phyloP scores from a whole-genome alignment of 306 rosid genomes.

The Purshia tridentata region DNA sequence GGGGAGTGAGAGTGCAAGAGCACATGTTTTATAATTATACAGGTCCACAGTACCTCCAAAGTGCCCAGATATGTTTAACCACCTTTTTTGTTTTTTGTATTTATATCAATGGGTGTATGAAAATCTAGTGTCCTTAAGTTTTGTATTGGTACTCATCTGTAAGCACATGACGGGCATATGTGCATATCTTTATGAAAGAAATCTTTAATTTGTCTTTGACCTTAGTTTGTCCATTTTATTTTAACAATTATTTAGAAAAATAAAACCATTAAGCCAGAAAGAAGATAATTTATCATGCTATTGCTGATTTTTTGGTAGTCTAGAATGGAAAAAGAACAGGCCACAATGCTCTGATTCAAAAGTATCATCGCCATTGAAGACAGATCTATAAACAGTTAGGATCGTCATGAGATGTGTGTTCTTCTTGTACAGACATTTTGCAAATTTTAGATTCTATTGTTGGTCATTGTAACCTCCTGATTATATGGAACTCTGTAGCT shows the following conservation, averaged over 20 bases:
- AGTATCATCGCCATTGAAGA: background rate
- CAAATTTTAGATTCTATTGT: conserved; percentile 10
- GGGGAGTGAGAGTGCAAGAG: conserved; percentile 2
- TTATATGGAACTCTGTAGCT: background rate
- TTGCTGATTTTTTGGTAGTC: background rate
- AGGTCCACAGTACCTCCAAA: background rate
- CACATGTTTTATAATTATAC: background rate
- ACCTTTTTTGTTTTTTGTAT: background rate
- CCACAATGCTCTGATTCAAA: background rate
- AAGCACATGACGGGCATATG: background rate
- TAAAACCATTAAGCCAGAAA: background rate
- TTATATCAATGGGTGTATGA: background rate
- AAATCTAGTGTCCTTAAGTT: background rate
- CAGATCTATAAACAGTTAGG: background rate
- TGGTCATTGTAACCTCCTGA: background rate
- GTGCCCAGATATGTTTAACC: background rate
- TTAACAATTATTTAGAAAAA: too few species aligned
- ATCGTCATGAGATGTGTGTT: background rate
- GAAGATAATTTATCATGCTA: background rate
- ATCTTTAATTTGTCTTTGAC: background rate
- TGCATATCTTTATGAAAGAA: background rate
- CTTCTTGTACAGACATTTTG: background rate
- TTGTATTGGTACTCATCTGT: background rate
- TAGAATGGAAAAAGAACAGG: background rate
- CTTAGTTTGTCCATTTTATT: background rate